These are phyloP conservation scores for Elymus sibiricus DNA, from an alignment of 176 grass and related monocot genomes.

Conservation along the genomic window DNA sequence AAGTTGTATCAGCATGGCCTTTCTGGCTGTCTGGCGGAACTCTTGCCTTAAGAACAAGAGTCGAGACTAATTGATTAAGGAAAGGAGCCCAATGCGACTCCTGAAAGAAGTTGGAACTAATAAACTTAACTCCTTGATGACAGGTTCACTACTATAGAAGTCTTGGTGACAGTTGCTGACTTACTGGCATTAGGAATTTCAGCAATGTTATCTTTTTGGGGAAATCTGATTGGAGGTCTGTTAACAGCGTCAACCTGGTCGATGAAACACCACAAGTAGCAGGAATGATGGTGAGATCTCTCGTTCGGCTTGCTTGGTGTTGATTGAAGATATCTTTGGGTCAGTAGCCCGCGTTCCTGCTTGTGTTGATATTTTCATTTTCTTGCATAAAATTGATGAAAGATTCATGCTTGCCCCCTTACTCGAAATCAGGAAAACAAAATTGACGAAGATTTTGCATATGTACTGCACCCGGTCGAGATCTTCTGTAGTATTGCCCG, in stretches of 20 bases:
- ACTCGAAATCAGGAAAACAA: too few species aligned
- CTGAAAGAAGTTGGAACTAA: neutral
- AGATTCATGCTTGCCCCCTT: too few species aligned
- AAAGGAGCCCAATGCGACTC: neutral
- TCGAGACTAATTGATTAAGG: neutral
- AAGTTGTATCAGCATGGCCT: neutral
- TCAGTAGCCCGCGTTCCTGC: neutral
- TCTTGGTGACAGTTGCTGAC: neutral
- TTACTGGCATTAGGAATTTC: neutral
- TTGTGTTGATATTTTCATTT: neutral
- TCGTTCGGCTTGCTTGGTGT: neutral
- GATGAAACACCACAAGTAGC: neutral
- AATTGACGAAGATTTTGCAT: neutral
- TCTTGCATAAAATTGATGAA: neutral
- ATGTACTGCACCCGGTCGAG: neutral
- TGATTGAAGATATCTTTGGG: neutral
- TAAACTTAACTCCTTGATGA: neutral
- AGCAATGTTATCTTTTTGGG: neutral
- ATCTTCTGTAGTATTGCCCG: too few species aligned
- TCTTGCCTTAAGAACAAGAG: neutral
- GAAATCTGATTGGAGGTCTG: neutral
- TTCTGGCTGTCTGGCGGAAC: neutral
- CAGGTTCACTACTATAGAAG: neutral
- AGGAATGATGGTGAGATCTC: neutral
- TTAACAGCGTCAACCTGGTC: neutral